Evolutionary conservation across 371 early-diverging fungal species (phyloP), one percentile per base, ranked within the genome.

Genomic region (Mortierella sp.): DNA sequence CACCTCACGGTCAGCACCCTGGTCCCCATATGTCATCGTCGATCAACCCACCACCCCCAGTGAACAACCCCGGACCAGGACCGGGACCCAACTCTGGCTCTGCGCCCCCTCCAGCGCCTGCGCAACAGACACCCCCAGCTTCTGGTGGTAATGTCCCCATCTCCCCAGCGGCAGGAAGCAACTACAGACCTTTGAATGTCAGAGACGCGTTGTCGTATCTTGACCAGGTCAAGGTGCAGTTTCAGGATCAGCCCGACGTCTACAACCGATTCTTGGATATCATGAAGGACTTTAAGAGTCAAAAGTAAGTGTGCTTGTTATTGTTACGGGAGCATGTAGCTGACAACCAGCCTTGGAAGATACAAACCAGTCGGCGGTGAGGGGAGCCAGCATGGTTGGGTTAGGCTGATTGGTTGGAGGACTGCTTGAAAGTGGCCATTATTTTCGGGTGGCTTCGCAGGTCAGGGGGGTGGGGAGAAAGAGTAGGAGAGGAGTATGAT

Each of bases 221-320:
- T 75, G 99, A 99, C 83, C 94, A 96, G 88, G 99, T 99, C 34
- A 99, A 98, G 88, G 92, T 94, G 54, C 96, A 98, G 82, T 99
- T 99, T 88, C 89, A 93, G 31, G 95, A 97, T 80, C 94, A 96
- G 58, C 97, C 99, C 16, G 98, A 97, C 72, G 97, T 99, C 3
- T 99, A 99, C 91, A 99, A 98, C 84, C 93, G 95, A 80, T 99
- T 99, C 88, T 80, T 99, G 83, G 99, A 99, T 86, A 99, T 99
- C 47, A 99, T 99, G 99, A 99, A 98, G 90, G 99, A 99, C 84
- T 99, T 99, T 87, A 99, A 99, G 89, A 96, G 97, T 80, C 97
- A 99, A 83, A 94, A 94, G 96, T 96, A 91, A 91, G 91, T 90
- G 14, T 21, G 38, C 42, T 24, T 38, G 16, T 14, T 60, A 31